These are phyloP conservation scores for Solanum tarapatanum DNA, from an alignment of 257 asterid species.

Conservation along the genomic window DNA sequence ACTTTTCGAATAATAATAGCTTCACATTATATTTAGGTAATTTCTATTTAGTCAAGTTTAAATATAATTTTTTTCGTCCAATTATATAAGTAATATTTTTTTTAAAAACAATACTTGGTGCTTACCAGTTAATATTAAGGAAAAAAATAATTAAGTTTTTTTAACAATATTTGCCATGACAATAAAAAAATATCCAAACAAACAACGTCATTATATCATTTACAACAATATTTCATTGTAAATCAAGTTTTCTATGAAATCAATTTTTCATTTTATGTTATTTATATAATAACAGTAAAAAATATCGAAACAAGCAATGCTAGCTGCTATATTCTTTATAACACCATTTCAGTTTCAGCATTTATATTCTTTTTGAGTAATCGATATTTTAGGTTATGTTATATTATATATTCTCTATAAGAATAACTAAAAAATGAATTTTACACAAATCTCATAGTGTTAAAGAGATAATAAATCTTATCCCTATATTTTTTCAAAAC, in stretches of 20 bases:
- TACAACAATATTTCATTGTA: not conserved
- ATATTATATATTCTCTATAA: not conserved
- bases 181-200: too few relatives aligned
- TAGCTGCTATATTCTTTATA: not conserved
- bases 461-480: too few relatives aligned
- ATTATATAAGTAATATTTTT: not conserved
- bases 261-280: not conserved
- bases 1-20: not conserved
- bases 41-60: not conserved
- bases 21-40: too few relatives aligned
- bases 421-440: too few relatives aligned
- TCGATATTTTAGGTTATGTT: not conserved
- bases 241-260: not conserved
- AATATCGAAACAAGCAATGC: too few relatives aligned
- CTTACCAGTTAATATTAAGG: too few relatives aligned
- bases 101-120: too few relatives aligned
- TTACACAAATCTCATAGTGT: too few relatives aligned
- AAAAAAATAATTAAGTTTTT: too few relatives aligned
- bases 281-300: not conserved
- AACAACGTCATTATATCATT: rapidly evolving
- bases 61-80: not conserved
- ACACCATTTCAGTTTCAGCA: not conserved
- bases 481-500: too few relatives aligned
- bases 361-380: not conserved
- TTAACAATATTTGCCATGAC: too few relatives aligned